Evolutionary conservation across 148 eudicot species (phyloP), one percentile per base, ranked within the genome.

Genomic region (Hydrangea macrophylla): DNA sequence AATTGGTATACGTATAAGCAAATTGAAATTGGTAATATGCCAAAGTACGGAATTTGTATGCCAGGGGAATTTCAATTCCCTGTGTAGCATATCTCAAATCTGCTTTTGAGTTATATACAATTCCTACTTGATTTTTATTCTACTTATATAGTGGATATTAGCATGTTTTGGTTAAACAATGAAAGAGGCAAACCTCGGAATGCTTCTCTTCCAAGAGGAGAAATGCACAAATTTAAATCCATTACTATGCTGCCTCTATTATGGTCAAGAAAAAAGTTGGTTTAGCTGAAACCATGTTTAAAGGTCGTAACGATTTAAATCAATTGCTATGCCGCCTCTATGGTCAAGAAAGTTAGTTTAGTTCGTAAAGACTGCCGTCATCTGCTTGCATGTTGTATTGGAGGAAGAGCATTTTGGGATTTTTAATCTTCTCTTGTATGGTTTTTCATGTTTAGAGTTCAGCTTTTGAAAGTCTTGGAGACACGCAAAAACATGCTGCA

Each of bases 401-500:
- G 32, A 31, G 23, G 12, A 39, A 31, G 28, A 59, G 3, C 15
- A 33, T 70, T 22, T 31, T 22, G 1, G 30, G 48, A 25, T 45
- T 28, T 9, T 60, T 36, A 27, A 45, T 65, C 10, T 65, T 32
- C 36, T 45, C 72, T 64, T 35, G 65, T 56, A 36, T 67, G 67
- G 33, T 71, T 55, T n/a, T 65, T 7, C 48, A 25, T 74, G 58
- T 78, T 74, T 74, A 95, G 99, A 79, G 83, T 82, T 78, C 90
- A 95, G 79, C 91, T 91, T 66, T 75, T 91, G 62, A 83, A 76
- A 75, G 93, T 95, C 70, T 88, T 89, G 48, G 96, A 91, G 81
- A 81, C 90, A 67, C 99, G 99, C 54, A 91, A 79, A 87, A 81
- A 48, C 12, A 91, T 87, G 61, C 85, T 95, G 39, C 86, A 82